These are phyloP conservation scores for Skeletonema menzelii DNA, from an alignment of 108 stramenopile species.

Conservation along the genomic window DNA sequence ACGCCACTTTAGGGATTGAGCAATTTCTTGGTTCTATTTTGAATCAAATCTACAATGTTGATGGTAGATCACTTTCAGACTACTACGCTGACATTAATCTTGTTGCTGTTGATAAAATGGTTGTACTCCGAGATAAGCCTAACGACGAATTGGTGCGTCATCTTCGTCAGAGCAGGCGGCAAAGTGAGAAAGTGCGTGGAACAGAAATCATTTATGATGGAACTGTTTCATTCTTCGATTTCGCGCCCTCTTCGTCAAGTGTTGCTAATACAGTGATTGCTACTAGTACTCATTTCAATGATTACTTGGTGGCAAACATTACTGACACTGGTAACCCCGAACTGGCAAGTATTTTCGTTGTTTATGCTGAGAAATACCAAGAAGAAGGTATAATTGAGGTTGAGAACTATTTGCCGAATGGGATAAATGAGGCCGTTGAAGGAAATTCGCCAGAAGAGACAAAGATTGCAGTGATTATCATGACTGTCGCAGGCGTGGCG, in stretches of 20 bases:
- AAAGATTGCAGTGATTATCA: slow-evolving; percentile 11
- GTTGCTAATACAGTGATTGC: slow-evolving; percentile 5
- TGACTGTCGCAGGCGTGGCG: slow-evolving; percentile 14
- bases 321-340: slow-evolving; percentile 12
- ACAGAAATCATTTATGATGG: slow-evolving; percentile 12
- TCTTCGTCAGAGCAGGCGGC: not conserved
- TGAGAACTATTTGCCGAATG: not conserved
- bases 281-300: slow-evolving; percentile 9
- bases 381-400: not conserved
- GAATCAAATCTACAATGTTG: slow-evolving; percentile 5
- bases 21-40: slow-evolving; percentile 2
- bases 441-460: slow-evolving; percentile 1
- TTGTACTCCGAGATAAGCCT: not conserved
- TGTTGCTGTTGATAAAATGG: not conserved
- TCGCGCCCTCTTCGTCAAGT: slow-evolving; percentile 1
- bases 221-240: not conserved
- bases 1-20: slow-evolving; percentile 4
- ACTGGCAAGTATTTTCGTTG: slow-evolving; percentile 11
- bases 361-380: slow-evolving; percentile 5
- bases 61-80: slow-evolving; percentile 2
- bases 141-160: not conserved
- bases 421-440: slow-evolving; percentile 2
- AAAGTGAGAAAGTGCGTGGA: not conserved
- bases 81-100: not conserved
- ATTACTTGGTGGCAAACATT: slow-evolving; percentile 24